These are phyloP conservation scores for Colletotrichum simmondsii DNA, from an alignment of 2,329 filamentous ascomycete species.

Conservation along the genomic window DNA sequence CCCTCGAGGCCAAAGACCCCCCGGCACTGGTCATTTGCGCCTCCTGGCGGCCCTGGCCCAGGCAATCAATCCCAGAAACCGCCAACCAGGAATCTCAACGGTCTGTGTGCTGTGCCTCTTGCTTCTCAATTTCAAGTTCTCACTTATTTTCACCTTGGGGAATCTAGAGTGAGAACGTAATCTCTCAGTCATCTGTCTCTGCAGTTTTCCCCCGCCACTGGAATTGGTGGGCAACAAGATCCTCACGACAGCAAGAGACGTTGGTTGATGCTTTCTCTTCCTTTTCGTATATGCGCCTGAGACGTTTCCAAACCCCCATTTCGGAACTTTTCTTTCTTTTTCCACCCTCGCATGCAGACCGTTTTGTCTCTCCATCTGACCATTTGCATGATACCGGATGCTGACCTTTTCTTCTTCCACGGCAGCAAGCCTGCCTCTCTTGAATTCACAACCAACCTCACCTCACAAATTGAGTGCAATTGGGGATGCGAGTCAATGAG, in stretches of 20 bases:
- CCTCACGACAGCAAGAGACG: not conserved
- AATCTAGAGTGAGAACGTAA: not conserved
- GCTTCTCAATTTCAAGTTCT: not conserved
- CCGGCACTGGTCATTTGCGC: constrained; percentile 29
- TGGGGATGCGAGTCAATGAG: not conserved
- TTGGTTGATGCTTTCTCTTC: not conserved
- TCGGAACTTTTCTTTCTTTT: not conserved
- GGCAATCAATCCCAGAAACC: constrained; percentile 24
- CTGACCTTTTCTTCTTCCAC: constrained; percentile 4
- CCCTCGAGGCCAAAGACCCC: not conserved
- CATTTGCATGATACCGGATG: not conserved
- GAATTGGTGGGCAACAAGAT: not conserved
- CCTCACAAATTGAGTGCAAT: not conserved
- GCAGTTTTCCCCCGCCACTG: not conserved
- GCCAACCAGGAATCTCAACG: constrained; percentile 7
- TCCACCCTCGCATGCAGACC: not conserved
- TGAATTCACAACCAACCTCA: not conserved
- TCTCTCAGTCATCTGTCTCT: not conserved
- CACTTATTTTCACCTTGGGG: not conserved
- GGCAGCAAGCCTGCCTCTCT: not conserved
- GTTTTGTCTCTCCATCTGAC: constrained; percentile 25
- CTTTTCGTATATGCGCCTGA: not conserved
- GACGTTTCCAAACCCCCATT: not conserved
- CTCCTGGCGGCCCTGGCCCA: not conserved
- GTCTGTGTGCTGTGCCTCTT: constrained; percentile 13